Base-by-base conservation (phyloP, 371 early-diverging fungal genomes). In the Rhizopus arrhizus region DNA sequence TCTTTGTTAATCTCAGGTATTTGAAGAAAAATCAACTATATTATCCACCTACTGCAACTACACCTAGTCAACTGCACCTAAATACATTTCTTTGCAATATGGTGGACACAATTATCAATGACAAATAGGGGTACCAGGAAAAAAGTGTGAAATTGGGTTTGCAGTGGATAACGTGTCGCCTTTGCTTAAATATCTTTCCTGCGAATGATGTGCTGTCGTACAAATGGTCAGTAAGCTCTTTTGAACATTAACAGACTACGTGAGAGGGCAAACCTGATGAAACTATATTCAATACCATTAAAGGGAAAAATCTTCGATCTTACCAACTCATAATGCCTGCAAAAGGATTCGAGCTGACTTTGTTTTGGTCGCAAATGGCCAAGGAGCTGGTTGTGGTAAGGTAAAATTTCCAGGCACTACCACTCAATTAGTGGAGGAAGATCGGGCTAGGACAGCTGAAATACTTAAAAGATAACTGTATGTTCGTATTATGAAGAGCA, bases 371-470 rank as follows among this genome's bases (percentile, higher is more conserved):
- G 51, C 57, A 51, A 57, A 56, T 38, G 53, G 22, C 45, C 51
- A 57, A 62, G 63, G 57, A 47, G 34, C 57, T 52, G 63, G 63
- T 33, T 61, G 57, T 56, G 62, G 62, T 41, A 57, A 62, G 47
- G 57, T 57, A 12, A 57, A 62, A 47, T 36, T 58, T 56, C 51
- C 36, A 51, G 55, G 58, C 15, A 45, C 63, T 40, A 53, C 36
- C 47, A 11, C 53, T 31, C 53, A 56, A 36, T 46, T 62, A 49
- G 42, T 59, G 5, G 48, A 64, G 15, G 55, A 64, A 54, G 64
- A 64, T 49, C 54, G 64, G 40, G 33, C 49, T n/a, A 36, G 64
- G 29, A 58, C 49, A 35, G 58, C 58, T 29, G 64, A 64, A 55
- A 55, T 36, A 13, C 33, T 64, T 40, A 64, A 64, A 58, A 58